A percentile compares a stretch with the other conserved stretches of the same genome.
These are phyloP conservation scores for Atkinsonella texensis DNA, from an alignment of 2,329 filamentous ascomycete genomes.

Conservation along the genomic window DNA sequence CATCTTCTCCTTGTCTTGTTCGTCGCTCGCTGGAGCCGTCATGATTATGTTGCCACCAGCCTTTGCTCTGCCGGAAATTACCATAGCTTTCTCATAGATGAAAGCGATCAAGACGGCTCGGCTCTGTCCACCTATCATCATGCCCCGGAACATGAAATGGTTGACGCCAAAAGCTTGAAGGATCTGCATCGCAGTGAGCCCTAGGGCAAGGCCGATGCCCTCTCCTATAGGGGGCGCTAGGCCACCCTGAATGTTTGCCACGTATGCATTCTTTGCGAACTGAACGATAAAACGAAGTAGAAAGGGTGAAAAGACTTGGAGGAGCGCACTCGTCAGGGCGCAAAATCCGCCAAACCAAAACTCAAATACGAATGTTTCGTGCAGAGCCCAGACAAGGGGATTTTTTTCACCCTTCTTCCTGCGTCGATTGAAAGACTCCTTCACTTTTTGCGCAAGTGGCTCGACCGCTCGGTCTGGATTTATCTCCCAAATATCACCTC, in stretches of 20 bases:
- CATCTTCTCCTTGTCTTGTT: constrained; percentile 26
- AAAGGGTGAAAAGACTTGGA: constrained; percentile 77
- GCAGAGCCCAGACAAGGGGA: constrained; percentile 67
- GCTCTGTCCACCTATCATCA: constrained; percentile 79
- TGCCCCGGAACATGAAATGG: constrained; percentile 86
- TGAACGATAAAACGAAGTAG: constrained; percentile 74
- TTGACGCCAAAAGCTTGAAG: constrained; percentile 70
- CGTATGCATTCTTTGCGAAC: constrained; percentile 71
- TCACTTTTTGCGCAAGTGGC: constrained; percentile 53
- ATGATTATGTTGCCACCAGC: constrained; percentile 52
- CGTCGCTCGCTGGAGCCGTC: constrained; percentile 24
- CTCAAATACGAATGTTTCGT: constrained; percentile 75
- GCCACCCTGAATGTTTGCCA: constrained; percentile 37
- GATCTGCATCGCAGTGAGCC: constrained; percentile 76
- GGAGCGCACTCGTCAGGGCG: constrained; percentile 57
- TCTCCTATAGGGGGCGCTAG: constrained; percentile 56
- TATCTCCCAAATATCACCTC: constrained; percentile 78
- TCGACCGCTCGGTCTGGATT: constrained; percentile 70
- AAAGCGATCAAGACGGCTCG: constrained; percentile 72
- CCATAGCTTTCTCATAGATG: constrained; percentile 89
- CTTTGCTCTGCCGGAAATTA: constrained; percentile 74
- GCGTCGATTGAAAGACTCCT: constrained; percentile 57
- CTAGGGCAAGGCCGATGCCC: constrained; percentile 74
- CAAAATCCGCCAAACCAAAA: constrained; percentile 76
- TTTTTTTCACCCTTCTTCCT: constrained; percentile 55